These are phyloP conservation scores for Monilinia laxa DNA, from an alignment of 2,329 filamentous ascomycete genomes.

Conservation along the genomic window DNA sequence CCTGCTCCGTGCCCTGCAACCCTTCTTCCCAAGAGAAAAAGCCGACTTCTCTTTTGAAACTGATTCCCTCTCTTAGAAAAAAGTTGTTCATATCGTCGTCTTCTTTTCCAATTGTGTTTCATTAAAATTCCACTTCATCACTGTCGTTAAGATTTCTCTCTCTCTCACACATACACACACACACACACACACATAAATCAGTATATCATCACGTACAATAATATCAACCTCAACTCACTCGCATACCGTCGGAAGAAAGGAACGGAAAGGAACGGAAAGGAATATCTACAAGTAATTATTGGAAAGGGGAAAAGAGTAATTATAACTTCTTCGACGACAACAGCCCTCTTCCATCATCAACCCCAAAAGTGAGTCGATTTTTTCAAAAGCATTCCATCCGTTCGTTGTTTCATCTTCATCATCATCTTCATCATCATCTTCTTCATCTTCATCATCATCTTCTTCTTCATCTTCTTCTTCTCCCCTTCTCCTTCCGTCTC, in stretches of 20 bases:
- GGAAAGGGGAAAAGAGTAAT: slow-evolving; percentile 10
- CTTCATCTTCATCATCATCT: neutral
- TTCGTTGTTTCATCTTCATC: too few species aligned
- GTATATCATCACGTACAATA: slow-evolving; percentile 1
- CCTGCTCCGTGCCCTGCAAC: neutral
- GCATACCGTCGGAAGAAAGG: neutral
- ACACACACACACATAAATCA: neutral
- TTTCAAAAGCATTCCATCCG: neutral
- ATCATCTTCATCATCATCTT: neutral
- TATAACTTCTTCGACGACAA: slow-evolving; percentile 8
- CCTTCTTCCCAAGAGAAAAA: slow-evolving; percentile 10
- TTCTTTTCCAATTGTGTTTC: neutral
- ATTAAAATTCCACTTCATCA: slow-evolving; percentile 10
- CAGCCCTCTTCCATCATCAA: slow-evolving; percentile 9
- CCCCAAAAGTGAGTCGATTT: slow-evolving; percentile 14
- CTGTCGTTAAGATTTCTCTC: slow-evolving; percentile 24
- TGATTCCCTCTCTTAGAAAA: neutral
- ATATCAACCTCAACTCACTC: slow-evolving; percentile 3
- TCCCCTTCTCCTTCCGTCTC: neutral
- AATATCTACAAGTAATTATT: too few species aligned
- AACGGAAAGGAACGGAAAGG: neutral
- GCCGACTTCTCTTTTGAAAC: slow-evolving; percentile 7
- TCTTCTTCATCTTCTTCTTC: neutral
- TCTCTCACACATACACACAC: neutral
- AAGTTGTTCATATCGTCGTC: slow-evolving; percentile 10